phyloP scores from a whole-genome alignment of 257 asterid species.

The Ehretia macrophylla region DNA sequence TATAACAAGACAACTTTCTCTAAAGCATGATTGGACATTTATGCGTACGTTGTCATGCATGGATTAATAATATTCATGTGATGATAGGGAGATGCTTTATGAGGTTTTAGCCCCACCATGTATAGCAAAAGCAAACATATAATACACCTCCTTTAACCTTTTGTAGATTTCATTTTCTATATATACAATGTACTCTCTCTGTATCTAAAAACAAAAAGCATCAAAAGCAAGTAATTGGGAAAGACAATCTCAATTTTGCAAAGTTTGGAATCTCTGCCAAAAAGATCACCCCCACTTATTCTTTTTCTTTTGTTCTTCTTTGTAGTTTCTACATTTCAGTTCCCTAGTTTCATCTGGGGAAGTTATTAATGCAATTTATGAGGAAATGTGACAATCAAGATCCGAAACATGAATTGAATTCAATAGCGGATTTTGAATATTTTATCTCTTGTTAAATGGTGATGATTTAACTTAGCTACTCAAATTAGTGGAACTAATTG shows the following conservation, averaged over 20 bases:
- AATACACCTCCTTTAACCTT: not conserved
- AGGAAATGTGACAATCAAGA: too few species aligned
- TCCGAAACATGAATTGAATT: too few species aligned
- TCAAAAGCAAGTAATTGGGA: constrained; percentile 4
- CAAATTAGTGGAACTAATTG: too few species aligned
- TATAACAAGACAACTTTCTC: too few species aligned
- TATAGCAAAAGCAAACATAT: not conserved
- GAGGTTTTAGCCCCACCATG: not conserved
- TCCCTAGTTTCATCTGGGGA: too few species aligned
- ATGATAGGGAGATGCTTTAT: not conserved
- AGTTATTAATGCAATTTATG: too few species aligned
- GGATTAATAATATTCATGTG: not conserved
- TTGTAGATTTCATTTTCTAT: constrained; percentile 15
- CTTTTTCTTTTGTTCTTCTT: too few species aligned
- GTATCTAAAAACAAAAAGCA: not conserved
- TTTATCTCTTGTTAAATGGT: too few species aligned
- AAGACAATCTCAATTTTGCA: not conserved
- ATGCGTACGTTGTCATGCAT: not conserved
- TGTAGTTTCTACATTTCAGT: too few species aligned
- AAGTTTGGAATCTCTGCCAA: not conserved
- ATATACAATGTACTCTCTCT: constrained; percentile 26
- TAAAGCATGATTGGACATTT: not conserved
- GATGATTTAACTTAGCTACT: too few species aligned
- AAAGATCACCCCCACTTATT: not conserved
- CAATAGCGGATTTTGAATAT: too few species aligned